These are phyloP conservation scores for Mycena indigotica DNA, from an alignment of 768 basidiomycete genomes.

Conservation along the genomic window DNA sequence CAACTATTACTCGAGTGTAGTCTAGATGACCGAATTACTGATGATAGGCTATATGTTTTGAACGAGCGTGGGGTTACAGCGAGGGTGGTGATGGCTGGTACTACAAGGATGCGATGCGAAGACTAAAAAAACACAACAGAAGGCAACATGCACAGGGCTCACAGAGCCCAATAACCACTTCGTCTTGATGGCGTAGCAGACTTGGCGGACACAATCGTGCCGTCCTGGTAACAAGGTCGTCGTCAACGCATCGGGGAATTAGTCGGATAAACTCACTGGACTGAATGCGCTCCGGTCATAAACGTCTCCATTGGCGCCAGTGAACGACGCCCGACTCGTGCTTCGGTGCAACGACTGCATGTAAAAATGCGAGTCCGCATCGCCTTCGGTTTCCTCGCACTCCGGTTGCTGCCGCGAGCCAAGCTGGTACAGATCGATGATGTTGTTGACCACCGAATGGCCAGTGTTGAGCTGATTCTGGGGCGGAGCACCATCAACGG, in stretches of 20 bases:
- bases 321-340: not conserved
- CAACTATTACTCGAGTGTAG: not conserved
- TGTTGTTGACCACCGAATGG: slow-evolving; percentile 14
- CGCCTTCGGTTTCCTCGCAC: not conserved
- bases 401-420: not conserved
- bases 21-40: not conserved
- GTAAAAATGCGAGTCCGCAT: slow-evolving; percentile 2
- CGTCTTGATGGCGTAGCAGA: slow-evolving; percentile 12
- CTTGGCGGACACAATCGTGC: slow-evolving; percentile 16
- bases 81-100: not conserved
- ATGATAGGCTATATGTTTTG: not conserved
- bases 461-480: not conserved
- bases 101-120: not conserved
- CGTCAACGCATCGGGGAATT: not conserved
- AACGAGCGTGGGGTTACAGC: not conserved
- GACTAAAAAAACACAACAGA: not conserved
- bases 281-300: slow-evolving; percentile 24
- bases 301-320: not conserved
- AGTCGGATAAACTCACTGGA: slow-evolving; percentile 6
- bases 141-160: not conserved
- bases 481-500: not conserved
- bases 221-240: slow-evolving; percentile 10
- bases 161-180: slow-evolving; percentile 24
- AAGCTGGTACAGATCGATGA: slow-evolving; percentile 19
- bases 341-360: not conserved